Conservation (phyloP, 2,329 filamentous ascomycete species). For the Cercospora janseana region DNA sequence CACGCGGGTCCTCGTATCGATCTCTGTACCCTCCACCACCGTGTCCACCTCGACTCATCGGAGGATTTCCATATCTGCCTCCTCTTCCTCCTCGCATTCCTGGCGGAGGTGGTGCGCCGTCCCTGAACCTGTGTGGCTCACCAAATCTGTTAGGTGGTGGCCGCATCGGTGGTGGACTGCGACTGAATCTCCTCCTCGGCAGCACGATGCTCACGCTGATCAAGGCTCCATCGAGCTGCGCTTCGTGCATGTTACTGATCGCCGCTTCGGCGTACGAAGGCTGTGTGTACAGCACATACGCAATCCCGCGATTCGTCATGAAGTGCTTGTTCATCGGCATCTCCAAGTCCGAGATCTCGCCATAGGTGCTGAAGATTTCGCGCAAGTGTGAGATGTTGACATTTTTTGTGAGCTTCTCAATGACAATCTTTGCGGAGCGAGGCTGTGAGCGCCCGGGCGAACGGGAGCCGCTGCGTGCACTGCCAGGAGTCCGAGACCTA, state of each 20-base stretch:
- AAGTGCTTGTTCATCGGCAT: conserved; percentile 84
- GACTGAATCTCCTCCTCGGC: conserved; percentile 77
- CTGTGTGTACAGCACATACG: conserved; percentile 81
- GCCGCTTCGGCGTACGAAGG: conserved; percentile 80
- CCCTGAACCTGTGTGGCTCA: conserved; percentile 40
- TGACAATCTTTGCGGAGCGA: conserved; percentile 68
- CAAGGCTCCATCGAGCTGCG: conserved; percentile 73
- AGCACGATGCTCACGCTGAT: conserved; percentile 88
- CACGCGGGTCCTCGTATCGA: conserved; percentile 31
- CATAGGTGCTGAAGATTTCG: conserved; percentile 90
- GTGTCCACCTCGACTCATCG: conserved; percentile 27
- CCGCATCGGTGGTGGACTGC: conserved; percentile 70
- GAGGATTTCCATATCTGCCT: conserved; percentile 24
- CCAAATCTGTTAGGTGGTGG: conserved; percentile 53
- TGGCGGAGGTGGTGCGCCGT: conserved; percentile 33
- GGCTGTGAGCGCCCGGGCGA: conserved; percentile 25
- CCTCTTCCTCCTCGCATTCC: conserved; percentile 25
- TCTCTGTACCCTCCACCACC: conserved; percentile 33
- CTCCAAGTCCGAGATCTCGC: conserved; percentile 80
- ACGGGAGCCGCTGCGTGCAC: conserved; percentile 17
- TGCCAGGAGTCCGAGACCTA: conserved; percentile 18
- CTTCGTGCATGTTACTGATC: conserved; percentile 90
- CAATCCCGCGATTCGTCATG: conserved; percentile 86
- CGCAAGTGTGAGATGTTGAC: conserved; percentile 82
- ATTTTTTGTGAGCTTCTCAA: conserved; percentile 94